Evolutionary conservation across 192 early-diverging fungal genomes (phyloP).

Genomic region (Backusella parvicylindrica): DNA sequence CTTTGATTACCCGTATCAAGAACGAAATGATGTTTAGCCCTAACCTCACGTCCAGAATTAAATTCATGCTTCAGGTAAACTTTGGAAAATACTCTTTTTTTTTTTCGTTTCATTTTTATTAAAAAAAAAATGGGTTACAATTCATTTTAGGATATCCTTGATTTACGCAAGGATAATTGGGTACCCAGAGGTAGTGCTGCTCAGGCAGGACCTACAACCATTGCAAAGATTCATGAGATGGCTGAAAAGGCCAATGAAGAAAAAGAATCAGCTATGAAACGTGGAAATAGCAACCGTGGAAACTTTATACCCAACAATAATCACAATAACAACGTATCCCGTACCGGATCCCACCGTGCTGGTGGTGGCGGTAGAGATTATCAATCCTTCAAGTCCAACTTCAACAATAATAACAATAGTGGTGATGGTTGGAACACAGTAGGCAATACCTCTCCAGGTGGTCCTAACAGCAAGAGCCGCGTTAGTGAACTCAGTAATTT

Average conservation of each 20-base stretch:
- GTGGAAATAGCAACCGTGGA: constrained; percentile 58
- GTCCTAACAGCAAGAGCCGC: constrained; percentile 43
- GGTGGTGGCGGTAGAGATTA: constrained; percentile 26
- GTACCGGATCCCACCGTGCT: constrained; percentile 55
- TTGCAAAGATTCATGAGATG: constrained; percentile 88
- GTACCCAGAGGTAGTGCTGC: constrained; percentile 50
- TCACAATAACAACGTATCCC: constrained; percentile 42
- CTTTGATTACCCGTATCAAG: constrained; percentile 80
- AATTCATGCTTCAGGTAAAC: constrained; percentile 74
- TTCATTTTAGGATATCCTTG: constrained; percentile 51
- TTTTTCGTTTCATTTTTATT: background rate
- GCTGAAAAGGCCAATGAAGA: constrained; percentile 62
- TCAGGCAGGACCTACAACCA: constrained; percentile 78
- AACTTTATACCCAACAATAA: constrained; percentile 12
- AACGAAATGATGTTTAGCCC: constrained; percentile 64
- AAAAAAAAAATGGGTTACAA: background rate
- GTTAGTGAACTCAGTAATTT: constrained; percentile 63
- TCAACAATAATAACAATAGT: constrained; percentile 32
- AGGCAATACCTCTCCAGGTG: constrained; percentile 40
- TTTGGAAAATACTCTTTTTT: background rate
- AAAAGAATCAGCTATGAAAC: constrained; percentile 59
- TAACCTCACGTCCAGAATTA: constrained; percentile 82
- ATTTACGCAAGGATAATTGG: constrained; percentile 73
- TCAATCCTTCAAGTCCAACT: constrained; percentile 4
- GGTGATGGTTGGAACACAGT: constrained; percentile 74